Evolutionary conservation across 805 yeast species (phyloP), one percentile per base, ranked within the genome.

Genomic region (Wickerhamomyces rabaulensis): DNA sequence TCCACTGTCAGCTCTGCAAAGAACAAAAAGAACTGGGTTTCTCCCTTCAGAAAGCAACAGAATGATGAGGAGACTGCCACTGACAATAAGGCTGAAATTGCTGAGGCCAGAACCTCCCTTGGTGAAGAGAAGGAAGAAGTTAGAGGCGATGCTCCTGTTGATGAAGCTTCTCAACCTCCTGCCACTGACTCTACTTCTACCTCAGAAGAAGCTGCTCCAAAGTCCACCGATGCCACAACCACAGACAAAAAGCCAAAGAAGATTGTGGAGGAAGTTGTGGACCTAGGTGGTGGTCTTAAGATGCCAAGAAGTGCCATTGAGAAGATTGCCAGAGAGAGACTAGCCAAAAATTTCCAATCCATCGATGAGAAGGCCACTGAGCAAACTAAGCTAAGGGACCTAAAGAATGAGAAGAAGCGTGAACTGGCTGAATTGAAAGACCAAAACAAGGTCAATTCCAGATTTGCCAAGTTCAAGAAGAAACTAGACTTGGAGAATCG

Each of bases 261-360:
- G 9, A 52, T 49, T 16, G 52, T 52, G 20, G 62, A 60, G 38
- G 49, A 46, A 2, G 43, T 57, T n/a, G 44, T 60, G 36, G 62
- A 60, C 36, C 46, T 60, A 2, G 64, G 64, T 38, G 62, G 60
- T 40, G 64, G 64, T 9, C 47, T 60, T 41, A 59, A 58, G 47
- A 44, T 60, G 52, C 53, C 58, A 9, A 58, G 58, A 51, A 53
- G 59, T 36, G 51, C 51, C 7, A 52, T 60, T 25, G 49, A 56
- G 19, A 57, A 52, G 9, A 60, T 60, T 45, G 64, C 64, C 3
- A 53, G 45, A 47, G 51, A 49, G 37, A 56, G 49, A 45, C 47
- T 60, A 29, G 42, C 55, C 20, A 52, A 52, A 41, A 48, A 54
- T 38, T 31, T 60, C 20, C 47, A 43, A 1, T 46, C 49, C 8